Evolutionary conservation across 192 early-diverging fungal genomes (phyloP).

Genomic region (Gryganskiella cystojenkinii): DNA sequence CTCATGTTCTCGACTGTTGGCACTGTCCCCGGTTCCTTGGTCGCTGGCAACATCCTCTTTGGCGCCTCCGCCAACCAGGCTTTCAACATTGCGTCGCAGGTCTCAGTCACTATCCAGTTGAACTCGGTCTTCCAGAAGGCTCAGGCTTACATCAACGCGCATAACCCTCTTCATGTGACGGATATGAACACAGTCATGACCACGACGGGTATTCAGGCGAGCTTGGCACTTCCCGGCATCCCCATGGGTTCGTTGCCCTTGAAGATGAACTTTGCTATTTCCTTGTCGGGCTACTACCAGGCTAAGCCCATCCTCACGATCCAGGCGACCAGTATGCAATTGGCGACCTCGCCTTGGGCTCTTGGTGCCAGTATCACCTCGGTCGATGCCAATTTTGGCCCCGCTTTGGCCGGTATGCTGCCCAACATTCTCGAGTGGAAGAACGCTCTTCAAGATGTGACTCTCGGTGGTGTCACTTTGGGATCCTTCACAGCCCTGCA

Average conservation of each 20-base stretch:
- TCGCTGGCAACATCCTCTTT: conserved; percentile 17
- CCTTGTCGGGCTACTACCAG: conserved; percentile 20
- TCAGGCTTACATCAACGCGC: conserved; percentile 20
- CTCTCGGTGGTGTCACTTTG: conserved; percentile 21
- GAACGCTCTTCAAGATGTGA: conserved; percentile 31
- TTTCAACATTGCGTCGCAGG: conserved; percentile 20
- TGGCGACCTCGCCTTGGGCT: conserved; percentile 10
- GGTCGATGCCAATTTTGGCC: conserved; percentile 3
- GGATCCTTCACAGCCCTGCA: conserved; percentile 19
- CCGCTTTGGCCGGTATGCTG: conserved; percentile 10
- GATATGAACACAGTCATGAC: conserved; percentile 33
- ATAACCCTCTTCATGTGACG: conserved; percentile 18
- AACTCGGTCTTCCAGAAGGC: conserved; percentile 29
- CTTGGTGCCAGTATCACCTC: conserved; percentile 10
- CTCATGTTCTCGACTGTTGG: conserved; percentile 21
- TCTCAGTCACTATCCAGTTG: conserved; percentile 1
- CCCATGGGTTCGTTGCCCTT: conserved; percentile 9
- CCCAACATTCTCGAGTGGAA: conserved; percentile 19
- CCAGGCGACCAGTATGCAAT: conserved; percentile 17
- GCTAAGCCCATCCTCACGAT: conserved; percentile 10
- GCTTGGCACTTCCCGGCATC: conserved; percentile 9
- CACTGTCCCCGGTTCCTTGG: conserved; percentile 14
- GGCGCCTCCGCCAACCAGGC: conserved; percentile 20
- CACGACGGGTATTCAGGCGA: conserved; percentile 18
- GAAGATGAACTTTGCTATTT: conserved; percentile 25